Percentiles rank a stretch among this genome's conserved stretches.
Conservation (phyloP, 1,139 yeast species). For the Geotrichum reessii region DNA sequence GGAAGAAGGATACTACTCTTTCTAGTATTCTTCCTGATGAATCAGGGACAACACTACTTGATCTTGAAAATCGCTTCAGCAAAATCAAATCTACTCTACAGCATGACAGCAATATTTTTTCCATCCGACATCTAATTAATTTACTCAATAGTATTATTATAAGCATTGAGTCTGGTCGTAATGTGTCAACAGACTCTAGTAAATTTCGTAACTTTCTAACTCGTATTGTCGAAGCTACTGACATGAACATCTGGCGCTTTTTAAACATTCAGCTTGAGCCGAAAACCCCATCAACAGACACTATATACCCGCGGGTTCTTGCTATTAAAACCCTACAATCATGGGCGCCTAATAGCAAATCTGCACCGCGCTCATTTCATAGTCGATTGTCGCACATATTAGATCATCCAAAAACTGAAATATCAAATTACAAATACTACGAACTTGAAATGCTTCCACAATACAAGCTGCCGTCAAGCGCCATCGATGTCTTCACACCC, state of each 20-base stretch:
- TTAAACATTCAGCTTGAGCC: constrained; percentile 7
- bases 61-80: background rate
- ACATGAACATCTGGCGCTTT: constrained; percentile 4
- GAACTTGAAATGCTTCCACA: background rate
- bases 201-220: background rate
- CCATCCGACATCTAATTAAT: constrained; percentile 4
- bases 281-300: background rate
- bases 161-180: background rate
- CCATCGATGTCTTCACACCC: background rate
- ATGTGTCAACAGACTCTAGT: background rate
- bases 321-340: constrained; percentile 7
- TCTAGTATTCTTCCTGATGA: background rate
- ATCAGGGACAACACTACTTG: background rate
- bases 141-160: background rate
- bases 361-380: constrained; percentile 5
- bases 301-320: background rate
- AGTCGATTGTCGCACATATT: background rate
- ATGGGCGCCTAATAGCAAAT: constrained; percentile 6
- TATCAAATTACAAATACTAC: background rate
- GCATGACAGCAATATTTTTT: background rate
- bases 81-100: background rate
- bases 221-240: background rate
- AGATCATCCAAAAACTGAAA: background rate
- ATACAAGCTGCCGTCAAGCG: constrained; percentile 8
- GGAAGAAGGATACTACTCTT: background rate